These are phyloP conservation scores for Aspergillus fijiensis DNA, from an alignment of 2,329 filamentous ascomycete genomes.

Conservation along the genomic window DNA sequence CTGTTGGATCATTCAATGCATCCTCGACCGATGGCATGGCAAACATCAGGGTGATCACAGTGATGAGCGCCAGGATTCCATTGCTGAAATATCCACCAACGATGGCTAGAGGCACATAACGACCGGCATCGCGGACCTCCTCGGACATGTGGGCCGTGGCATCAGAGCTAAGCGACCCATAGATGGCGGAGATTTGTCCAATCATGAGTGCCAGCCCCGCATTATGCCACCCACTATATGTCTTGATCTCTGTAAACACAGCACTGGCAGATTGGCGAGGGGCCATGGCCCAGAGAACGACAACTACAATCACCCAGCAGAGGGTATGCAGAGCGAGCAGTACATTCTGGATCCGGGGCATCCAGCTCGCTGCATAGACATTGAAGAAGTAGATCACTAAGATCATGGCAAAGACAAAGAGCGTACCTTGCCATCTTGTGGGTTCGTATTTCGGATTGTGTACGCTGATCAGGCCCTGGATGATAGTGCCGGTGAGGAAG, in stretches of 20 bases:
- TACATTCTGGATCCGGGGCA: conserved; percentile 41
- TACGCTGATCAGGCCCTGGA: conserved; percentile 47
- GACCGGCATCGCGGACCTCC: conserved; percentile 49
- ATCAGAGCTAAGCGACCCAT: conserved; percentile 31
- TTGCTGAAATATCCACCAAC: conserved; percentile 48
- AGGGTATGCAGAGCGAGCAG: conserved; percentile 41
- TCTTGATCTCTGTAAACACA: conserved; percentile 41
- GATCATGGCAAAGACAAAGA: conserved; percentile 50
- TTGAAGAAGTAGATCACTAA: conserved; percentile 47
- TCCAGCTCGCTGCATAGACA: conserved; percentile 29
- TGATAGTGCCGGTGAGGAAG: conserved; percentile 50
- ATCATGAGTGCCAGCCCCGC: conserved; percentile 39
- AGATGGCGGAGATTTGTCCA: conserved; percentile 37
- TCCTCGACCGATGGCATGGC: conserved; percentile 30
- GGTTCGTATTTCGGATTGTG: conserved; percentile 43
- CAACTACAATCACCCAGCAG: conserved; percentile 36
- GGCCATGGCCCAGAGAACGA: conserved; percentile 35
- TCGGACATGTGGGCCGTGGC: conserved; percentile 45
- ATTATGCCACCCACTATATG: conserved; percentile 39
- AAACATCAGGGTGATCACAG: conserved; percentile 48
- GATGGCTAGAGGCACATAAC: conserved; percentile 49
- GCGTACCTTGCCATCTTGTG: conserved; percentile 50
- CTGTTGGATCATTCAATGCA: conserved; percentile 43
- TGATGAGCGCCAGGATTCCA: conserved; percentile 44
- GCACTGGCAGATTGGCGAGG: conserved; percentile 27